Evolutionary conservation across 257 asterid genomes (phyloP), one percentile per base, ranked within the genome.

Genomic region (Cordia subcordata): DNA sequence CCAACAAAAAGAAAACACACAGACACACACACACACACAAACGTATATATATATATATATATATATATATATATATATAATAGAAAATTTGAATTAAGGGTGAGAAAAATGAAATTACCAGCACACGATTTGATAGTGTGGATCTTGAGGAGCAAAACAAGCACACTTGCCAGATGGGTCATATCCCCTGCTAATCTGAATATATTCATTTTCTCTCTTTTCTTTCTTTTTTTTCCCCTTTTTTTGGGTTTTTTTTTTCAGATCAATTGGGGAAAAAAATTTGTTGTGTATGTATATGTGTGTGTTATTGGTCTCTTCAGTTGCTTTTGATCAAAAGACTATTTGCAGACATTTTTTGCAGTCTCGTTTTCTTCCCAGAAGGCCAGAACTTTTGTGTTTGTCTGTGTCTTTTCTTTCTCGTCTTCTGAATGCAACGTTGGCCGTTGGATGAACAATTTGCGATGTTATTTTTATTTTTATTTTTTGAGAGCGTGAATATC

Each of bases 51-150:
- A 18, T 39, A 11, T 39, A 5, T 17, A 16, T 12, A 18, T 18
- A 57, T 52, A 39, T 33, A 33, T 16, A 21, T 8, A 22, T 23
- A 18, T 39, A 11, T 39, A 5, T 17, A 16, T 12, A 18, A n/a
- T 18, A n/a, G 23, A 46, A 13, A 51, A 8, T 55, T 8, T 12
- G 32, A 5, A 58, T 17, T 11, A 15, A 12, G 1, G 4, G 42
- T 19, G 13, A n/a, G 12, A 4, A 2, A 21, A 44, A 16, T 32
- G 35, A 46, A 53, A 55, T 19, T 64, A 85, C 96, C 96, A 63
- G 94, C 96, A 72, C 96, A 87, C n/a, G 96, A 87, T 87, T 87
- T 87, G 74, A 87, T 87, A 18, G 96, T 87, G 59, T 82, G 94
- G 77, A 87, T 85, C 85, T 87, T 87, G 58, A 85, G 92, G 19